Evolutionary conservation across 495 filamentous ascomycete species (phyloP).

Genomic region (Jackrogersella multiformis): DNA sequence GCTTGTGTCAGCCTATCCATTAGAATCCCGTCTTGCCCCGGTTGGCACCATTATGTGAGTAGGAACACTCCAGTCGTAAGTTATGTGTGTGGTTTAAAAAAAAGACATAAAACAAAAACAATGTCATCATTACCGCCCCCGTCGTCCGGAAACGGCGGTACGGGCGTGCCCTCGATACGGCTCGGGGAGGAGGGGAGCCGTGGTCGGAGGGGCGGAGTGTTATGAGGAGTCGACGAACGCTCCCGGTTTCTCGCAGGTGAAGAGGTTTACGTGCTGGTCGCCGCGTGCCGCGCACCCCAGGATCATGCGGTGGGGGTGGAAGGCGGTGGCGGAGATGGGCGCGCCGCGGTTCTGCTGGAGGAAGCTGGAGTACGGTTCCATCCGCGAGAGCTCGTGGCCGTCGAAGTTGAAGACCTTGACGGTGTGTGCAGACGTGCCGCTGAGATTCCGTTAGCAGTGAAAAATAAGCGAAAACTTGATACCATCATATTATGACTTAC

Average conservation of each 20-base stretch:
- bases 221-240: conserved; percentile 35
- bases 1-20: not conserved
- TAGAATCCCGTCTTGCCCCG: not conserved
- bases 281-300: conserved; percentile 81
- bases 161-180: not conserved
- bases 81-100: not conserved
- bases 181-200: conserved; percentile 2
- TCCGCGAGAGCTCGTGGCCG: conserved; percentile 75
- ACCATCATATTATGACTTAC: conserved; percentile 63
- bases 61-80: conserved; percentile 4
- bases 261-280: conserved; percentile 78
- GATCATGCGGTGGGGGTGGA: conserved; percentile 95
- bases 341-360: conserved; percentile 77
- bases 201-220: not conserved
- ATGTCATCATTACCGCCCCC: conserved; percentile 2
- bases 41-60: not conserved
- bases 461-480: conserved; percentile 5
- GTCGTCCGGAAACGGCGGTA: not conserved
- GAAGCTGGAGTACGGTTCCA: conserved; percentile 90
- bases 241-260: conserved; percentile 61
- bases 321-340: conserved; percentile 87
- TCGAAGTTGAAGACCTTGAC: conserved; percentile 93
- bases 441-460: conserved; percentile 54
- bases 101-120: not conserved
- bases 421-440: conserved; percentile 85